Base-by-base conservation (phyloP, 2,329 filamentous ascomycete species). In the Aspergillus unguis region DNA sequence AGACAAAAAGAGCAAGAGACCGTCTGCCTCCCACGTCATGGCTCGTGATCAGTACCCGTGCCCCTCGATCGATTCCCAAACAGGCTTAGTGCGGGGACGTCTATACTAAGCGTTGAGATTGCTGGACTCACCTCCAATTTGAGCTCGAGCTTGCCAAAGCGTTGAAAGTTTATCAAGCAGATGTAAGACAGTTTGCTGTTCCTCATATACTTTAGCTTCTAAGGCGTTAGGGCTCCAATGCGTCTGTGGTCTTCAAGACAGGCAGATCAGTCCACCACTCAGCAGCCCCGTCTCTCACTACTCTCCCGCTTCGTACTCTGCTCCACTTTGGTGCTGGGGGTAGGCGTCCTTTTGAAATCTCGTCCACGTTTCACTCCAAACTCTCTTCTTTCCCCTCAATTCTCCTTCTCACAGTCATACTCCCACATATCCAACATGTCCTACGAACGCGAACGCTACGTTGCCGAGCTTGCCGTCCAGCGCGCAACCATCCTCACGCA, bases 391-490 rank as follows among this genome's bases (percentile, higher is more conserved):
- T 60, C 65, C 50, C 65, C 62, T 55, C 55, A 65, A 51, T 50
- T 57, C 47, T 49, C 54, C 47, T 59, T 58, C 50, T 50, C 56
- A 45, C 49, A 44, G 33, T 55, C 62, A 47, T 55, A 57, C 50
- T 55, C 54, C 32, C 62, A 64, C 51, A 47, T 63, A 48, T 52
- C 63, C 56, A 70, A 53, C 32, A 74, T 77, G 69, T 68, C 76
- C 44, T 95, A 94, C 79, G 77, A 82, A 54, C 83, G 85, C 59
- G 92, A 96, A 77, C 84, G 94, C 63, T 79, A 86, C 65, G 82
- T 95, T 50, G 92, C 92, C 57, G 86, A 92, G 70, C 84, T 96
- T 40, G 91, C 92, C 56, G 92, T 96, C 52, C 90, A 95, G 76
- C 85, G 92, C 59, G 92, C 88, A 27, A 78, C 84, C 25, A 78